A percentile compares a stretch with the other conserved stretches of the same genome.
Evolutionary conservation across 495 filamentous ascomycete genomes (phyloP).

Genomic region (Daldinia childiae): DNA sequence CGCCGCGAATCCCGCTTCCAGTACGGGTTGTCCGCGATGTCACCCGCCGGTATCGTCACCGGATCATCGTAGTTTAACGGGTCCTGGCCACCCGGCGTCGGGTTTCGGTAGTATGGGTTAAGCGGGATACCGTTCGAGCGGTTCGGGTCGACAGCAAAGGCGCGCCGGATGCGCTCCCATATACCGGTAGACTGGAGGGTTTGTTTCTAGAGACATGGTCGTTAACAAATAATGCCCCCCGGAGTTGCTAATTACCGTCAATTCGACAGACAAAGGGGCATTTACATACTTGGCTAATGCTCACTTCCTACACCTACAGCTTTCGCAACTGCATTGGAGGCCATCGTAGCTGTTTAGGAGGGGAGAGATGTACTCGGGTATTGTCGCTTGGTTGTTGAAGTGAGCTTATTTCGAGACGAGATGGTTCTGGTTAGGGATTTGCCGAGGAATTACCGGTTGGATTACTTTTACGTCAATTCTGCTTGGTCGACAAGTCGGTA

Average conservation of each 20-base stretch:
- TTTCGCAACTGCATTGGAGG: slow-evolving; percentile 63
- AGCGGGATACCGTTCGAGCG: slow-evolving; percentile 92
- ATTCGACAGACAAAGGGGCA: neutral
- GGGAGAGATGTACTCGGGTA: slow-evolving; percentile 24
- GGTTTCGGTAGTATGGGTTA: slow-evolving; percentile 91
- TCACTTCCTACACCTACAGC: slow-evolving; percentile 57
- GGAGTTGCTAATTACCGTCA: neutral
- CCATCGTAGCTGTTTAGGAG: slow-evolving; percentile 55
- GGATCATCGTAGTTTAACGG: slow-evolving; percentile 86
- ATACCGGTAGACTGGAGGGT: slow-evolving; percentile 91
- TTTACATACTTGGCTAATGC: slow-evolving; percentile 56
- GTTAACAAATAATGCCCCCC: no score
- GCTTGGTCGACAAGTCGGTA: slow-evolving; percentile 22
- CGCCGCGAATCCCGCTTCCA: slow-evolving; percentile 94
- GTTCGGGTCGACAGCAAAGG: slow-evolving; percentile 83
- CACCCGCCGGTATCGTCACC: slow-evolving; percentile 88
- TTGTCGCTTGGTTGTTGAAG: slow-evolving; percentile 32
- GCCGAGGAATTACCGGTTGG: slow-evolving; percentile 42
- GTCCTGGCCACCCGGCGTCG: slow-evolving; percentile 80
- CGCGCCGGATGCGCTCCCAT: slow-evolving; percentile 83
- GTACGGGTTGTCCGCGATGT: slow-evolving; percentile 97
- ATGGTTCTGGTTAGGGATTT: slow-evolving; percentile 16
- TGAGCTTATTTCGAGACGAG: slow-evolving; percentile 31
- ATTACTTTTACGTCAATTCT: slow-evolving; percentile 39
- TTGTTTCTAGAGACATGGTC: slow-evolving; percentile 76